phyloP scores from a whole-genome alignment of 2,329 filamentous ascomycete species.

The Xylaria sp. region DNA sequence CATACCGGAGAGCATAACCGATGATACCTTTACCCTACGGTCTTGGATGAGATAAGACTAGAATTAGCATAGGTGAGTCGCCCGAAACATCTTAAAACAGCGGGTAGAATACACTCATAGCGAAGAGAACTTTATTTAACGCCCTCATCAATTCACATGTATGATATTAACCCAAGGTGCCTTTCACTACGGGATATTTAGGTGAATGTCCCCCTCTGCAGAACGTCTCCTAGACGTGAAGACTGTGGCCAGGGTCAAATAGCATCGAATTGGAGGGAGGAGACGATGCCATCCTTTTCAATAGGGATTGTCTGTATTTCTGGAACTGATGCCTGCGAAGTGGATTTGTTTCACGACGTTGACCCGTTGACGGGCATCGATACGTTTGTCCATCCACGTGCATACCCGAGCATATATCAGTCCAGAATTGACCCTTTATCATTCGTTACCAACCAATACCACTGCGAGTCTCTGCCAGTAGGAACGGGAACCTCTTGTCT shows the following conservation, averaged over 20 bases:
- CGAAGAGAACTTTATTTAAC: not conserved
- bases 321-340: not conserved
- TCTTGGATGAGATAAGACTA: not conserved
- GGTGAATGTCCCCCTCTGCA: too few species aligned
- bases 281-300: not conserved
- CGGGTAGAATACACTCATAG: not conserved
- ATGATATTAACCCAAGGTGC: not conserved
- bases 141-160: not conserved
- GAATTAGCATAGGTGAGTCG: not conserved
- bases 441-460: too few species aligned
- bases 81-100: not conserved
- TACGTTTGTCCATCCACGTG: too few species aligned
- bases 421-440: too few species aligned
- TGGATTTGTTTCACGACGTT: too few species aligned
- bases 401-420: too few species aligned
- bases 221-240: too few species aligned
- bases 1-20: not conserved
- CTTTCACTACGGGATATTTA: too few species aligned
- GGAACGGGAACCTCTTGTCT: too few species aligned
- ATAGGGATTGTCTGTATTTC: not conserved
- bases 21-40: not conserved
- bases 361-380: too few species aligned
- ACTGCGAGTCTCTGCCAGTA: too few species aligned
- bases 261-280: not conserved
- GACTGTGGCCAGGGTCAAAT: not conserved